phyloP scores from a whole-genome alignment of 345 rosid species.

The Kandelia obovata region DNA sequence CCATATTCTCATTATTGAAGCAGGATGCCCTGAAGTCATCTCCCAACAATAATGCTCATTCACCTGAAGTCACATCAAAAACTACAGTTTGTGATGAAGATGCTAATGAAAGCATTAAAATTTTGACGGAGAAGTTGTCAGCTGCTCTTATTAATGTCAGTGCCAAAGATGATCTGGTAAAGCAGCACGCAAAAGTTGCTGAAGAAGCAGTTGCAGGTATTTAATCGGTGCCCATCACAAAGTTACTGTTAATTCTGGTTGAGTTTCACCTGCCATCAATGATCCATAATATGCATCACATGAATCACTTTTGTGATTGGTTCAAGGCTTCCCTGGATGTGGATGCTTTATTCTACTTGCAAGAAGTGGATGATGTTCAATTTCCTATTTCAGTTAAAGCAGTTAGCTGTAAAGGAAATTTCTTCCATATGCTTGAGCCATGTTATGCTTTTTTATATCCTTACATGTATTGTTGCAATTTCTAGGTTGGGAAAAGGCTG shows the following conservation, averaged over 20 bases:
- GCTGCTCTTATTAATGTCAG: constrained; percentile 76
- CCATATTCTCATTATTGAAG: constrained; percentile 21
- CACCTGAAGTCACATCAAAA: constrained; percentile 55
- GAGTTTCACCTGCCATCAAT: too few species aligned
- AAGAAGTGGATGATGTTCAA: too few species aligned
- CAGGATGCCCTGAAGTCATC: constrained; percentile 61
- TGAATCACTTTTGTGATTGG: too few species aligned
- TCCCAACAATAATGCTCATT: constrained; percentile 39
- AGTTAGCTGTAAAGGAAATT: background rate
- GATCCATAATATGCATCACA: too few species aligned
- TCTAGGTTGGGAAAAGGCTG: constrained; percentile 95
- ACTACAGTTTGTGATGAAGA: constrained; percentile 39
- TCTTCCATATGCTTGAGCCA: background rate
- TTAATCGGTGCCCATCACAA: background rate
- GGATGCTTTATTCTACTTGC: too few species aligned
- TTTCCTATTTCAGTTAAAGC: background rate
- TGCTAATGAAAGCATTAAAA: constrained; percentile 42
- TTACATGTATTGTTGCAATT: background rate
- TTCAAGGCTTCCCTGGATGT: too few species aligned
- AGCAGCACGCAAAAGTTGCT: constrained; percentile 89
- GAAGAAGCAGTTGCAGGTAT: constrained; percentile 98
- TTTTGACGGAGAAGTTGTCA: constrained; percentile 65
- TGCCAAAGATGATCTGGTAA: constrained; percentile 84
- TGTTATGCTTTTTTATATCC: background rate
- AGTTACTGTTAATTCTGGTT: background rate